phyloP scores from a whole-genome alignment of 2,329 filamentous ascomycete genomes.

The Cytospora piceicola region DNA sequence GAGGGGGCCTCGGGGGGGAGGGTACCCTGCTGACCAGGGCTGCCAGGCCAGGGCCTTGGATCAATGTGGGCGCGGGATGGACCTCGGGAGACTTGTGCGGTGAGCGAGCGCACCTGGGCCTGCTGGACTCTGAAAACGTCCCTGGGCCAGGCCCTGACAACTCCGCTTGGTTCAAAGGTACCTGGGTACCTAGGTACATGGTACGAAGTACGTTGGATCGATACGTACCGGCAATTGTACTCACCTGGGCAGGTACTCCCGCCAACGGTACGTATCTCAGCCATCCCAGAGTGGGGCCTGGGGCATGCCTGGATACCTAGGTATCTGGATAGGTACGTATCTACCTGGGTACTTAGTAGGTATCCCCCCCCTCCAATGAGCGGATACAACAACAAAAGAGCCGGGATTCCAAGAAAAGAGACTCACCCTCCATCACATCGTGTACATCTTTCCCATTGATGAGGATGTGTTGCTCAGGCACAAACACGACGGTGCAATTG shows the following conservation, averaged over 20 bases:
- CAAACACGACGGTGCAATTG: not conserved
- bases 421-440: not conserved
- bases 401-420: not conserved
- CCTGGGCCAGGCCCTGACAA: not conserved
- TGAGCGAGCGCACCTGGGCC: constrained; percentile 17
- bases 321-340: constrained; percentile 29
- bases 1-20: constrained; percentile 17
- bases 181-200: constrained; percentile 20
- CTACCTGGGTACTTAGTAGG: constrained; percentile 12
- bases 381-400: not conserved
- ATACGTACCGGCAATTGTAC: constrained; percentile 19
- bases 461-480: not conserved
- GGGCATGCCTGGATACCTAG: constrained; percentile 20
- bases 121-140: constrained; percentile 1
- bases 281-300: not conserved
- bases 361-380: not conserved
- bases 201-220: constrained; percentile 17
- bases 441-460: not conserved
- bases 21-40: constrained; percentile 20
- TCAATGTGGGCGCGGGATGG: constrained; percentile 17
- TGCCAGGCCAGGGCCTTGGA: constrained; percentile 2
- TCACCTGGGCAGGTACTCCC: not conserved
- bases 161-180: not conserved
- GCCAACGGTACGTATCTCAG: constrained; percentile 32
- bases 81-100: constrained; percentile 18